Evolutionary conservation across 331 rosid genomes (phyloP), one percentile per base, ranked within the genome.

Genomic region (Malus hybrid): DNA sequence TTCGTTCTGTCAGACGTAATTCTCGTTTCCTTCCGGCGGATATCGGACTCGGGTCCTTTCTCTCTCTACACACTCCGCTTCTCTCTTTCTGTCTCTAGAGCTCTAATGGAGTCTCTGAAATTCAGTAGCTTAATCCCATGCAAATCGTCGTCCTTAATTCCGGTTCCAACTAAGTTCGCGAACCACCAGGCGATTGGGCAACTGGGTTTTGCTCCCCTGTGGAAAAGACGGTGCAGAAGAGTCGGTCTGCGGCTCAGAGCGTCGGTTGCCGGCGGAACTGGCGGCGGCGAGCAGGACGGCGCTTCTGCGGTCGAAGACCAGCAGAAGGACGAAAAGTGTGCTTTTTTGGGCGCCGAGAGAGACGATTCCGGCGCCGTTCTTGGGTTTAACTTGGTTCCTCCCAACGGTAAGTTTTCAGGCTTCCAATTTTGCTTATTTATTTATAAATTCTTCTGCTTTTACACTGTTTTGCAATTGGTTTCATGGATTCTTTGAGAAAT

Each of bases 371-470:
- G 90, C 72, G 72, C 77, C 44, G 76, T 86, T 15, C 50, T 87
- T 42, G 95, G 90, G 29, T 87, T 90, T 80, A 82, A 81, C 5
- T 84, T 93, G 77, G 60, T 74, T 76, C 83, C 88, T 31, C 69
- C 76, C 0, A 52, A 90, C 52, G 92, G 97, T 92, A 54, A 7
- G 13, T 39, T 46, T 16, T 11, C 33, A 10, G 13, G 29, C 39
- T 62, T 20, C 46, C 12, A 7, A 15, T 63, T 20, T 39, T 50
- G 39, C 65, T 20, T 50, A 52, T 52, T 52, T 52, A 64, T 64
- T 36, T 7, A 16, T 64, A 64, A 31, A 16, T 29, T 64, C 22
- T 65, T 11, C 27, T 5, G 50, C 5, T 19, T n/a, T 66, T n/a
- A 9, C 50, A 10, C 1, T 34, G 70, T 34, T 34, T 66, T 66